Base-by-base conservation (phyloP, 1,139 yeast species). In the Taphrina communis region DNA sequence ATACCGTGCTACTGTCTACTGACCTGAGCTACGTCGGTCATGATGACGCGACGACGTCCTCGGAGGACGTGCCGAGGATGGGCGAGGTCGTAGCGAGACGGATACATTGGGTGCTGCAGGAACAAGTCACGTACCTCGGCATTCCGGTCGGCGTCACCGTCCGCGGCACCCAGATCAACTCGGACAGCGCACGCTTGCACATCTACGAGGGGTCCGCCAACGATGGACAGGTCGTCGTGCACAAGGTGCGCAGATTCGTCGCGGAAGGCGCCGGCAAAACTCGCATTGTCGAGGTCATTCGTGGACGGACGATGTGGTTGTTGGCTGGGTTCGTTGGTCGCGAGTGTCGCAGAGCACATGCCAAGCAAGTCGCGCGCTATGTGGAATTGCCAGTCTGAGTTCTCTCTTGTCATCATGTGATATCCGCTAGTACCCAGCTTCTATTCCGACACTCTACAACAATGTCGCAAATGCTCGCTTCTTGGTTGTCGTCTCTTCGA, bases 381-480 rank as follows among this genome's bases (percentile, higher is more conserved):
- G 48, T 19, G 11, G 50, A 50, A 21, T 55, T 61, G 21, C 35
- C 53, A 21, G 21, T 50, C 11, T 21, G n/a, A 50, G 8, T 21
- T 21, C 3, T 8, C 4, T 9, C 3, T 46, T 8, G 19, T 46
- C 19, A 46, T 25, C 4, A 25, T 25, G 19, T 12, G 17, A 12
- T 46, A 17, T 21, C 51, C n/a, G 53, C 53, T 50, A 36, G 60
- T 50, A 2, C 50, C 17, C 17, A 50, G 60, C 46, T 38, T 19
- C 5, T 14, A 2, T 2, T 25, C 14, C 38, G 21, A 38, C 8
- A 25, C 12, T 12, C 52, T 56, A 68, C 52, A 55, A 60, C 42
- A 76, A 72, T 17, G 76, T 75, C 7, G 76, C 71, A 71, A 78
- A 93, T 0, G 85, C 86, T 77, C 98, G 85, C 84, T 93, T 93